These are phyloP conservation scores for Tolypocladium ophioglossoides DNA, from an alignment of 2,329 filamentous ascomycete species.

Conservation along the genomic window DNA sequence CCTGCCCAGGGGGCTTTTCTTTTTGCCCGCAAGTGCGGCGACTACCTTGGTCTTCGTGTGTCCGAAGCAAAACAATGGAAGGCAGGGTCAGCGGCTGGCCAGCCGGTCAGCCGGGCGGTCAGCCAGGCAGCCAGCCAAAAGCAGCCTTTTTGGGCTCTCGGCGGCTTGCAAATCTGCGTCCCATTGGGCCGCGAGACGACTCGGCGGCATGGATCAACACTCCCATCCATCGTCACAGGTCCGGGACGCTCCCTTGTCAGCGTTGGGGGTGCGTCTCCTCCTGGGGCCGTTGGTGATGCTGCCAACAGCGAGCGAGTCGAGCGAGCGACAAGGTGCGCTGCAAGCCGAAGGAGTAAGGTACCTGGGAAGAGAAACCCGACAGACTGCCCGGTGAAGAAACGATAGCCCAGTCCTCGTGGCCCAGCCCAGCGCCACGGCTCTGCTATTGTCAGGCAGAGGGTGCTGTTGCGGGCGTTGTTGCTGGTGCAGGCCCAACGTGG, in stretches of 20 bases:
- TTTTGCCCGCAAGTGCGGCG: conserved; percentile 8
- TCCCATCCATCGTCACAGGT: background rate
- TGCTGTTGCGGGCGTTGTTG: background rate
- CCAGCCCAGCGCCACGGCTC: background rate
- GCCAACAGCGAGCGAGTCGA: background rate
- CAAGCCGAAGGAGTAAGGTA: background rate
- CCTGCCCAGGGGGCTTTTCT: conserved; percentile 8
- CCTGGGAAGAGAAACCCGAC: background rate
- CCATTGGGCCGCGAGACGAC: background rate
- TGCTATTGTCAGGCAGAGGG: background rate
- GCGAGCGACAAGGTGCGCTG: background rate
- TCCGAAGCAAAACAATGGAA: conserved; percentile 5
- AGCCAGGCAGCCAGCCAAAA: background rate
- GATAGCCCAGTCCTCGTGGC: background rate
- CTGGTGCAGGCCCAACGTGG: background rate
- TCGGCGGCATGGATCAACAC: background rate
- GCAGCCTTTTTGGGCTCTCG: background rate
- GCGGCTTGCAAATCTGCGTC: background rate
- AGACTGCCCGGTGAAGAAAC: background rate
- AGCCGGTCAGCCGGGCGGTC: background rate
- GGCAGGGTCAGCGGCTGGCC: conserved; percentile 5
- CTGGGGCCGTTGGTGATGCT: background rate
- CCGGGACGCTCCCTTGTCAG: background rate
- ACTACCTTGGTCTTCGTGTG: conserved; percentile 7
- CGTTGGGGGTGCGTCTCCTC: background rate